Base-by-base conservation (phyloP, 2,329 filamentous ascomycete genomes). In the Chrysosporium queenslandicum region DNA sequence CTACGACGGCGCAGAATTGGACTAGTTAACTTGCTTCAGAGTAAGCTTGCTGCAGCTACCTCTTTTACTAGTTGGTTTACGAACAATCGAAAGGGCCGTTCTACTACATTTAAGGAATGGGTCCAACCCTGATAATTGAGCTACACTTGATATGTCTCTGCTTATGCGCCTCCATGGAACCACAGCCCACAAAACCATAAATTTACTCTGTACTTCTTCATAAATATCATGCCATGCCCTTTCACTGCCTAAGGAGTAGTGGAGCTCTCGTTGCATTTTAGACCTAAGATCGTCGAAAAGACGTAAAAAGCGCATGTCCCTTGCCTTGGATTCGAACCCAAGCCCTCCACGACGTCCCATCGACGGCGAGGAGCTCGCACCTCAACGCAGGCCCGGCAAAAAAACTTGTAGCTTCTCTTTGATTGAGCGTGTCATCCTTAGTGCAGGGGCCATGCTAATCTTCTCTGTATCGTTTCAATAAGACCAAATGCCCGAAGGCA, bases 341-440 rank as follows among this genome's bases (percentile, higher is more conserved):
- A 21, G 16, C 8, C 9, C 23, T 27, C 12, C n/a, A 21, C 4
- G 12, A 16, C 12, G 12, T 23, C 1, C 3, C 34, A 20, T 30
- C 25, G 11, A 34, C 23, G 7, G 14, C 23, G 4, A 14, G 12
- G 32, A 14, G 40, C 45, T 23, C 49, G 40, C 39, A 51, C 39
- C 49, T 45, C 40, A 45, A 51, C 52, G 56, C 56, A 32, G 46
- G 39, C 46, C 53, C 37, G 12, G 53, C 61, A 79, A 82, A 82
- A 83, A 81, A 79, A 80, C 74, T 75, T 75, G 76, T 77, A 79
- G 80, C 77, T 80, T 83, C 82, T 85, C 82, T 85, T 84, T 84
- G 81, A 80, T 82, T 80, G 77, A 84, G 82, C 82, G 83, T 89
- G 85, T 90, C 86, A 91, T 90, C 86, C 86, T 91, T 91, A 90